Evolutionary conservation across 2,329 filamentous ascomycete genomes (phyloP), one percentile per base, ranked within the genome.

Genomic region (Plenodomus lindquistii): DNA sequence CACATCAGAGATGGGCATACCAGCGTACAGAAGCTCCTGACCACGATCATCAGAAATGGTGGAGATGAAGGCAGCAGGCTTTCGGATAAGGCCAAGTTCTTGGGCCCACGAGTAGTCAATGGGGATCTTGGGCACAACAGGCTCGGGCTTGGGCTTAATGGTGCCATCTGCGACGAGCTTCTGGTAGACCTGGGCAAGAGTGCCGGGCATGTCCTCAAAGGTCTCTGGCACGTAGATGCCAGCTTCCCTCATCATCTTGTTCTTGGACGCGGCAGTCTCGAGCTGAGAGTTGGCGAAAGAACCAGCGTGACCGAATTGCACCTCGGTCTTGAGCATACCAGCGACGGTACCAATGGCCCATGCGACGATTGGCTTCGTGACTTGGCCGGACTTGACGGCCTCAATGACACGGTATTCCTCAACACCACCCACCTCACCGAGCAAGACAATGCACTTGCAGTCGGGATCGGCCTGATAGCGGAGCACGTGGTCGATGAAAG

Each of bases 381-480:
- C 96, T 73, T 84, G 77, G 69, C 94, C 94, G 61, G 88, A 83
- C 86, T 97, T 94, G 66, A 99, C 90, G 53, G 94, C 94, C 71
- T 99, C 93, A 64, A 99, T 97, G 65, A 99, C 94, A 78, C 96
- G 92, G 85, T 99, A 99, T 79, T 99, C 94, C 79, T 99, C 94
- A 54, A 97, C 92, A 85, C 94, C 94, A 85, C 94, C 94, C 62
- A 99, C 94, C 79, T 99, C 94, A 81, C 94, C 94, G 59, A 99
- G 88, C 64, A 99, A 81, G 56, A 99, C 77, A 57, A 99, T 85
- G 71, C 97, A 94, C 85, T 97, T 99, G 87, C 93, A 97, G 60
- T 94, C 89, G 40, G 94, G 92, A 73, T 99, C 94, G 75, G 88
- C 86, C 80, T 99, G 89, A 82, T 96, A 99, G 72, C 94, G 85